Conservation (phyloP, 495 filamentous ascomycete species). For the Aspergillus kassunensis region DNA sequence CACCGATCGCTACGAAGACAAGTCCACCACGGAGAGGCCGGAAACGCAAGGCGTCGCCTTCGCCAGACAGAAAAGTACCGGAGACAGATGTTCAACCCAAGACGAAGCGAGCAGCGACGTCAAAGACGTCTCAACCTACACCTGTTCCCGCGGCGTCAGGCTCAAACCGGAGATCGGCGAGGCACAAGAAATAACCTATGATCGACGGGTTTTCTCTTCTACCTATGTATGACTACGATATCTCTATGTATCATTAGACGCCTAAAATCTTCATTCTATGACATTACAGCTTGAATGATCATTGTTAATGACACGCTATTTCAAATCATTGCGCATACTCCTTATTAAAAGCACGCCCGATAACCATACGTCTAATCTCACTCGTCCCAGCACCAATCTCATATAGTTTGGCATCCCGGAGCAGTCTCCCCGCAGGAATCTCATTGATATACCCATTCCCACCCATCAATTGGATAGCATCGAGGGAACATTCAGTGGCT, state of each 20-base stretch:
- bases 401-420: constrained; percentile 87
- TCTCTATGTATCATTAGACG: constrained; percentile 11
- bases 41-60: constrained; percentile 38
- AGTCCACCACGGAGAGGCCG: constrained; percentile 21
- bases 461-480: constrained; percentile 91
- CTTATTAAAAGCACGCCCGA: constrained; percentile 90
- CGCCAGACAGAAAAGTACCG: constrained; percentile 9
- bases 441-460: constrained; percentile 97
- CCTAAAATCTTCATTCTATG: constrained; percentile 6
- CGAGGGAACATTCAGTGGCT: constrained; percentile 82
- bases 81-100: constrained; percentile 9
- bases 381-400: constrained; percentile 97
- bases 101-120: constrained; percentile 29
- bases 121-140: constrained; percentile 18
- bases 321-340: constrained; percentile 55
- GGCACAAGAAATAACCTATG: constrained; percentile 25
- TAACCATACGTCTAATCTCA: constrained; percentile 90
- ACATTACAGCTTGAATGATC: not conserved
- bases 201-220: not conserved
- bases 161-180: constrained; percentile 32
- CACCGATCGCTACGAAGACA: not conserved
- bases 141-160: constrained; percentile 16
- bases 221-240: not conserved
- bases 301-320: not conserved
- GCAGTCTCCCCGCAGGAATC: constrained; percentile 78